Conservation (phyloP, 176 grass and related monocot genomes). For the bread wheat (Triticum aestivum) region IWGSC_CS_RefSeq_v2.1 NC_057809.1:190115181-190115680, state of each 20-base stretch:
- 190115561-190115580: not conserved
- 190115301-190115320: slow-evolving; percentile 6
- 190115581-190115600: not conserved
- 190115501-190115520: not conserved
- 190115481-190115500: not conserved
- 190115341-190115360: no score
- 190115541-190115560: not conserved
- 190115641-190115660: not conserved
- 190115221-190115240: slow-evolving; percentile 32
- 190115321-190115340: no score
- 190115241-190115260: slow-evolving; percentile 46
- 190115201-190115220: slow-evolving; percentile 50
- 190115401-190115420: not conserved
- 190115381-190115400: slow-evolving; percentile 9
- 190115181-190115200: slow-evolving; percentile 31
- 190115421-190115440: not conserved
- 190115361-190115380: not conserved
- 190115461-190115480: not conserved
- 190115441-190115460: not conserved
- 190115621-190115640: not conserved
- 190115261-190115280: slow-evolving; percentile 17
- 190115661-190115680: slow-evolving; percentile 3
- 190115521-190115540: not conserved
- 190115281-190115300: slow-evolving; percentile 55
- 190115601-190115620: not conserved